Evolutionary conservation across 2,329 filamentous ascomycete species (phyloP).

Genomic region (Bipolaris cookei): DNA sequence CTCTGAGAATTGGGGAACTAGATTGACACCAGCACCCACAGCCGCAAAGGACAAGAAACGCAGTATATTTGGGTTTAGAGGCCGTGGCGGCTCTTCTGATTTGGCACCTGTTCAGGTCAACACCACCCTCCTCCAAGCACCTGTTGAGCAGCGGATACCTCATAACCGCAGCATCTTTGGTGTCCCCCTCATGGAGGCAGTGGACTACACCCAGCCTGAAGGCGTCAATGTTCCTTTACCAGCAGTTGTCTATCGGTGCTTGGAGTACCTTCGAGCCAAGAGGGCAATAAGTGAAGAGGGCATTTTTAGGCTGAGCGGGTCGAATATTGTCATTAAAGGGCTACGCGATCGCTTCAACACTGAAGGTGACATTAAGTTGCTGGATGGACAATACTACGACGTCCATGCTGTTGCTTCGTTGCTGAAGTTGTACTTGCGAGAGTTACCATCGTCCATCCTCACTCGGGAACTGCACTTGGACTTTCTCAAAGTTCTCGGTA

Average conservation of each 20-base stretch:
- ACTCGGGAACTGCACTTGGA: conserved; percentile 89
- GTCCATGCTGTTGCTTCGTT: conserved; percentile 95
- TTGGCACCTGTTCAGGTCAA: conserved; percentile 50
- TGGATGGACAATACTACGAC: conserved; percentile 89
- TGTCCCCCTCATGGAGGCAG: conserved; percentile 82
- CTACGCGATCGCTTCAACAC: conserved; percentile 91
- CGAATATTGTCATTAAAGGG: conserved; percentile 89
- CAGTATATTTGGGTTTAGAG: conserved; percentile 68
- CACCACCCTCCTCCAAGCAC: conserved; percentile 24
- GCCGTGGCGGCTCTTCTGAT: conserved; percentile 73
- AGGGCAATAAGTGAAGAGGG: conserved; percentile 86
- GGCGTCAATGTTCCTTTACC: conserved; percentile 80
- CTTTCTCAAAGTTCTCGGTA: conserved; percentile 78
- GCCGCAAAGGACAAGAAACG: conserved; percentile 81
- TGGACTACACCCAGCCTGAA: conserved; percentile 75
- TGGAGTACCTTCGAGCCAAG: conserved; percentile 88
- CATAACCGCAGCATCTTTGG: conserved; percentile 74
- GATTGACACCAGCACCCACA: conserved; percentile 48
- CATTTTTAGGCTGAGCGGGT: conserved; percentile 96
- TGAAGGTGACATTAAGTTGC: conserved; percentile 87
- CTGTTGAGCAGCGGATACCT: conserved; percentile 43
- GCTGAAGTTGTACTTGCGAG: conserved; percentile 90
- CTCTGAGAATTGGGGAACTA: conserved; percentile 84
- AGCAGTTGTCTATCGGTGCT: conserved; percentile 91
- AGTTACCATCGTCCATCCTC: conserved; percentile 88